Conservation (phyloP, 169 alveolate genomes). For the Eimeria necatrix region DNA sequence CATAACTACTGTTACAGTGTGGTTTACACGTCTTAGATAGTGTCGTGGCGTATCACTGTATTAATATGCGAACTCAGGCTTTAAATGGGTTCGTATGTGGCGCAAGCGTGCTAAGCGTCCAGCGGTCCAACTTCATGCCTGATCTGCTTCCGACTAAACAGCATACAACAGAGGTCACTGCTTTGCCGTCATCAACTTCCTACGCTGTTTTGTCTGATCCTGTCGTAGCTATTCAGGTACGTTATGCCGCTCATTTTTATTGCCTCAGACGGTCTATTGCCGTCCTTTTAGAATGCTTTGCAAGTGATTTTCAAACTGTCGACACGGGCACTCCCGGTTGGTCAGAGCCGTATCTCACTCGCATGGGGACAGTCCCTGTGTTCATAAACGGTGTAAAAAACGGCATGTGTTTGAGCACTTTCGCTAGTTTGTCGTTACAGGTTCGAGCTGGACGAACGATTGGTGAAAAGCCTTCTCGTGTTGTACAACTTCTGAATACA, state of each 20-base stretch:
- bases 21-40: background rate
- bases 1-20: background rate
- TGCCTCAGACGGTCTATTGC: background rate
- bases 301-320: background rate
- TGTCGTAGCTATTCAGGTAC: constrained; percentile 86
- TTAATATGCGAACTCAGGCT: constrained; percentile 36
- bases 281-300: background rate
- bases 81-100: constrained; percentile 82
- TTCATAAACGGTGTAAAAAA: no score
- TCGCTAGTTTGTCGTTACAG: constrained; percentile 78
- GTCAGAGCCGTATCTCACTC: no score
- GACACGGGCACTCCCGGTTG: no score
- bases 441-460: constrained; percentile 90
- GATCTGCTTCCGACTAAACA: constrained; percentile 16
- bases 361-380: no score
- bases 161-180: constrained; percentile 87
- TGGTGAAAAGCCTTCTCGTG: constrained; percentile 91
- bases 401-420: background rate
- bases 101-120: constrained; percentile 79
- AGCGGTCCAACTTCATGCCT: constrained; percentile 78
- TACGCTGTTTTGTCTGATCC: constrained; percentile 90
- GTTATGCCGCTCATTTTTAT: background rate
- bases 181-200: constrained; percentile 90
- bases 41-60: background rate
- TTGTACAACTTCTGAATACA: constrained; percentile 92